Percentiles rank a stretch among this genome's conserved stretches.
Conservation (phyloP, 257 asterid species). For the Solanum ossicruentum region DNA sequence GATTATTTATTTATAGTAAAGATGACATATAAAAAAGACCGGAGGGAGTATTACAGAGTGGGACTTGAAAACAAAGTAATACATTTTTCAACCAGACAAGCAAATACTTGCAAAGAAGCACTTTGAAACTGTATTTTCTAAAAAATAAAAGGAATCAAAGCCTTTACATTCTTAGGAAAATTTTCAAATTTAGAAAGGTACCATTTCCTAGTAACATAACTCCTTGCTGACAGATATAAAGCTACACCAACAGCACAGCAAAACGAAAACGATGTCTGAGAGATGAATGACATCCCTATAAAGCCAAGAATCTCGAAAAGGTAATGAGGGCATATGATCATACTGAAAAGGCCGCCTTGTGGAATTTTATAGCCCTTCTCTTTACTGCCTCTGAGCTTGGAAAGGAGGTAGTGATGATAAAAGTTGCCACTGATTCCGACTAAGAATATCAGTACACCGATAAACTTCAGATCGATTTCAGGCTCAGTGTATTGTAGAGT, state of each 20-base stretch:
- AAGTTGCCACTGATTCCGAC: slow-evolving; percentile 46
- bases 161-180: slow-evolving; percentile 45
- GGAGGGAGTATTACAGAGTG: no score
- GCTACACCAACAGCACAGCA: slow-evolving; percentile 18
- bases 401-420: slow-evolving; percentile 59
- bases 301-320: slow-evolving; percentile 40
- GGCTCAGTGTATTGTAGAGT: slow-evolving; percentile 28
- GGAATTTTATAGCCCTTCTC: slow-evolving; percentile 47
- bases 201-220: slow-evolving; percentile 54
- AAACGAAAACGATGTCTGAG: slow-evolving; percentile 34
- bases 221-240: slow-evolving; percentile 41
- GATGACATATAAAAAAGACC: no score
- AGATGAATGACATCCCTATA: slow-evolving; percentile 40
- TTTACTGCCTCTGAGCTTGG: slow-evolving; percentile 29
- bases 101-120: background rate
- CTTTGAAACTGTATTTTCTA: slow-evolving; percentile 3
- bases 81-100: background rate
- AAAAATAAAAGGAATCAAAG: slow-evolving; percentile 45
- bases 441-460: slow-evolving; percentile 28
- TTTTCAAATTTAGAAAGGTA: slow-evolving; percentile 51
- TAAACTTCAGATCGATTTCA: slow-evolving; percentile 16
- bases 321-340: slow-evolving; percentile 58
- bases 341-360: slow-evolving; percentile 37
- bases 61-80: no score
- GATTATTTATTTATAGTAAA: no score